phyloP scores from a whole-genome alignment of 2,329 filamentous ascomycete species.

The Aureobasidium leucospermi region DNA sequence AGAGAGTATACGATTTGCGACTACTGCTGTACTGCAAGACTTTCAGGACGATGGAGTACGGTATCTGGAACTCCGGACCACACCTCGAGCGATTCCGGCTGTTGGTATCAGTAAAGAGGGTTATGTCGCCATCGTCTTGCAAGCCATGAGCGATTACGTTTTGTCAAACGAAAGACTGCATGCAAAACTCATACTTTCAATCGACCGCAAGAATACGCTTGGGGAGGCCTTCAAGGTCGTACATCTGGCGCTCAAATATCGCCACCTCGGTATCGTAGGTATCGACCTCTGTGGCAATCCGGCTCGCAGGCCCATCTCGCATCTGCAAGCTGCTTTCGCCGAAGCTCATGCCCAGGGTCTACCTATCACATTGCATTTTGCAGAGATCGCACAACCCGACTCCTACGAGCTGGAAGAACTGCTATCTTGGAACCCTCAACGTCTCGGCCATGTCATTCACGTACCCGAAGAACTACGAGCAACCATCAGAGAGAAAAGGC shows the following conservation, averaged over 20 bases:
- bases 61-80: constrained; percentile 76
- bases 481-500: constrained; percentile 24
- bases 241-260: constrained; percentile 53
- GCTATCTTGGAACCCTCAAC: constrained; percentile 57
- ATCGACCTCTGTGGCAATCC: constrained; percentile 77
- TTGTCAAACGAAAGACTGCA: constrained; percentile 39
- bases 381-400: constrained; percentile 55
- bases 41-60: constrained; percentile 65
- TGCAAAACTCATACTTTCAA: constrained; percentile 62
- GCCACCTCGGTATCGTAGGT: constrained; percentile 55
- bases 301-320: constrained; percentile 50
- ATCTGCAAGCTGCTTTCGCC: constrained; percentile 54
- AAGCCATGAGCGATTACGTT: constrained; percentile 51
- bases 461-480: background rate
- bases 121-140: constrained; percentile 61
- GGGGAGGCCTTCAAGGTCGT: constrained; percentile 57
- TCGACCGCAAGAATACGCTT: constrained; percentile 59
- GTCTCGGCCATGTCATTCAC: constrained; percentile 68
- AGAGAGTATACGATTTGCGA: constrained; percentile 48
- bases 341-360: constrained; percentile 50
- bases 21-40: constrained; percentile 55
- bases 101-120: constrained; percentile 50
- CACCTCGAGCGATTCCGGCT: constrained; percentile 56
- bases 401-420: constrained; percentile 56
- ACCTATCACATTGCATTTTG: constrained; percentile 69